Conservation (phyloP, 1,139 yeast species). For the Suhomyces anneliseae region DNA sequence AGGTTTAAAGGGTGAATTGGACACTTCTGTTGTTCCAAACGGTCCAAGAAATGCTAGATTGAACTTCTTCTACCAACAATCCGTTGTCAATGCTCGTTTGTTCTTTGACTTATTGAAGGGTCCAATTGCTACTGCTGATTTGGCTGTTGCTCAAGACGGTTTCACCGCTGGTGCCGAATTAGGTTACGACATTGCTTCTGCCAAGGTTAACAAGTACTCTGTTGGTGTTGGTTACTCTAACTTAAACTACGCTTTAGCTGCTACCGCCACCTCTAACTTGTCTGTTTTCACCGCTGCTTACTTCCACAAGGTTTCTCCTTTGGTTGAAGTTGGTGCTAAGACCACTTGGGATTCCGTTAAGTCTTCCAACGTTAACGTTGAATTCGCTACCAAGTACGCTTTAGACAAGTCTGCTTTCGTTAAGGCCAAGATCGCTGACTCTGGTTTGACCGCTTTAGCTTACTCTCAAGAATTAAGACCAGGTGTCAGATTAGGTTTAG, state of each 20-base stretch:
- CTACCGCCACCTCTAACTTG: slow-evolving; percentile 87
- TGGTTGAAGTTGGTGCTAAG: slow-evolving; percentile 96
- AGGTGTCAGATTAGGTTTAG: slow-evolving; percentile 96
- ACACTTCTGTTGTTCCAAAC: slow-evolving; percentile 85
- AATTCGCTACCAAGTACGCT: slow-evolving; percentile 93
- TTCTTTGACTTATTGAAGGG: slow-evolving; percentile 95
- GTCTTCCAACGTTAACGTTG: slow-evolving; percentile 73
- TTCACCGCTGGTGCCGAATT: slow-evolving; percentile 97
- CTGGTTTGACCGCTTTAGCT: slow-evolving; percentile 91
- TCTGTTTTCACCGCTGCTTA: slow-evolving; percentile 92
- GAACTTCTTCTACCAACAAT: slow-evolving; percentile 90
- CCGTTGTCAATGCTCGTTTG: slow-evolving; percentile 91
- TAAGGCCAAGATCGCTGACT: slow-evolving; percentile 96
- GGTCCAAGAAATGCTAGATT: slow-evolving; percentile 88
- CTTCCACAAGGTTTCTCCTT: slow-evolving; percentile 92
- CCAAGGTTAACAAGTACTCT: slow-evolving; percentile 91
- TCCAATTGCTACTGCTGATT: slow-evolving; percentile 92
- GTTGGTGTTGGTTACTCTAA: slow-evolving; percentile 93
- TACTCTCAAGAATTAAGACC: slow-evolving; percentile 96
- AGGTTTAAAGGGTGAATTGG: slow-evolving; percentile 91
- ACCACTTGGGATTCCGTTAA: slow-evolving; percentile 88
- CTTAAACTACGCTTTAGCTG: slow-evolving; percentile 83
- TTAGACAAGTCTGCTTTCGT: slow-evolving; percentile 85
- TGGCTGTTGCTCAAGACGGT: slow-evolving; percentile 94
- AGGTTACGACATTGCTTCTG: slow-evolving; percentile 92